phyloP scores from a whole-genome alignment of 1,139 yeast genomes.

The Pichia norvegensis region DNA sequence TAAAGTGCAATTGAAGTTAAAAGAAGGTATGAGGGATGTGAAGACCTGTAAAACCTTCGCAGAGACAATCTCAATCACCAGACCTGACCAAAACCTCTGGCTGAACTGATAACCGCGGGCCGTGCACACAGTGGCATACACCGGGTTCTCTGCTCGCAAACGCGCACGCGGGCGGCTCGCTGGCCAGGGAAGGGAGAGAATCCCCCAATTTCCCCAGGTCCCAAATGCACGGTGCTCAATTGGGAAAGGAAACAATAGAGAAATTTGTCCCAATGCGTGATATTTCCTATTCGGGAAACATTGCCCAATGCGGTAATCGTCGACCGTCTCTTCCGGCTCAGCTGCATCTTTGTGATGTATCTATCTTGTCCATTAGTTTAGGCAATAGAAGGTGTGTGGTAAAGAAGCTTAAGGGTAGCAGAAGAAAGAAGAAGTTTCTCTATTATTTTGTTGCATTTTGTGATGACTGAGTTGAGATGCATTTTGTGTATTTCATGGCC shows the following conservation, averaged over 20 bases:
- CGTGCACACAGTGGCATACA: not conserved
- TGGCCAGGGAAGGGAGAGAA: not conserved
- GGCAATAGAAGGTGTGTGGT: too few relatives aligned
- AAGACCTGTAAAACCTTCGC: too few relatives aligned
- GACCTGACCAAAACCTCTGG: not conserved
- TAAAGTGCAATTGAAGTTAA: not conserved
- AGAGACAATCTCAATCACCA: not conserved
- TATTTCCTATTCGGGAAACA: not conserved
- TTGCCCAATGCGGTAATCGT: not conserved
- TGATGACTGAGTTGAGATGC: too few relatives aligned
- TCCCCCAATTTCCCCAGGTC: too few relatives aligned
- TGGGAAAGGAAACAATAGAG: not conserved
- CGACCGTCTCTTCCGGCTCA: not conserved
- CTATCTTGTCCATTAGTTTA: too few relatives aligned
- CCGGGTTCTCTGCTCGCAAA: not conserved
- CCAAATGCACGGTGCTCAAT: too few relatives aligned
- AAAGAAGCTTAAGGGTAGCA: too few relatives aligned
- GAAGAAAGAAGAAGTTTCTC: too few relatives aligned
- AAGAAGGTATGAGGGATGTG: not conserved
- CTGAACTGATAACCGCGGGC: not conserved
- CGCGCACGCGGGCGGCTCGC: not conserved
- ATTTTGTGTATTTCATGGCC: too few relatives aligned
- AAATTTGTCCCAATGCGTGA: not conserved
- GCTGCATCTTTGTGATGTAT: too few relatives aligned
- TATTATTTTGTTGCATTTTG: too few relatives aligned